Base-by-base conservation (phyloP, 192 early-diverging fungal genomes). In the Coemansia sp. region DNA sequence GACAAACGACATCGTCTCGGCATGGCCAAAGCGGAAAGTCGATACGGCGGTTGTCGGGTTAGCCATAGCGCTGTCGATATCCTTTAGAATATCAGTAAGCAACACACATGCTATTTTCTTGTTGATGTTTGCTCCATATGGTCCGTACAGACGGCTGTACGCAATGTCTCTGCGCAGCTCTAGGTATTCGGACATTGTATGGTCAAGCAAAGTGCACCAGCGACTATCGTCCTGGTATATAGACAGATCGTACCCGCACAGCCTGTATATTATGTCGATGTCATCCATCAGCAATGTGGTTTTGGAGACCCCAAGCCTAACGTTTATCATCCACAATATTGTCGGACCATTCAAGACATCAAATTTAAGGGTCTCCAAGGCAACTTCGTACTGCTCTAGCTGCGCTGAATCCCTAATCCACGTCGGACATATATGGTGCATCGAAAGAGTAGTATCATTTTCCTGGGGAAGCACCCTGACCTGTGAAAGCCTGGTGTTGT, bases 1-100 rank as follows among this genome's bases (percentile, higher is more conserved):
- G 16, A 63, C 58, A 68, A 80, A 80, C 77, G 71, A 67, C 30
- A 80, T 28, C 0, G 77, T 80, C 34, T 80, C 77, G 12, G 77
- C 72, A 39, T 80, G 77, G 25, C 61, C 77, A 60, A 80, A 80
- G 2, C 72, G 62, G 63, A 80, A 80, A 6, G 53, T 68, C 28
- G 77, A 71, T 16, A 60, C 33, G 0, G 77, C 77, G 5, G 16
- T 46, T 7, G 6, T 23, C 1, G 64, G 46, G 20, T 57, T 39
- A 21, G 28, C 55, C 8, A 71, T 30, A 0, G 72, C 77, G 3
- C 31, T 33, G 31, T 74, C 77, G 13, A 70, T 65, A 7, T 68
- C 68, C 0, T 25, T 8, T 20, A 65, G 9, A 2, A 75, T 68
- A 0, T 66, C 43, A 2, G 77, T 61, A 40, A 75, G 53, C 33